Percentiles rank a stretch among this genome's conserved stretches.
Conservation (phyloP, 495 filamentous ascomycete species). For the Tuber indicum region DNA sequence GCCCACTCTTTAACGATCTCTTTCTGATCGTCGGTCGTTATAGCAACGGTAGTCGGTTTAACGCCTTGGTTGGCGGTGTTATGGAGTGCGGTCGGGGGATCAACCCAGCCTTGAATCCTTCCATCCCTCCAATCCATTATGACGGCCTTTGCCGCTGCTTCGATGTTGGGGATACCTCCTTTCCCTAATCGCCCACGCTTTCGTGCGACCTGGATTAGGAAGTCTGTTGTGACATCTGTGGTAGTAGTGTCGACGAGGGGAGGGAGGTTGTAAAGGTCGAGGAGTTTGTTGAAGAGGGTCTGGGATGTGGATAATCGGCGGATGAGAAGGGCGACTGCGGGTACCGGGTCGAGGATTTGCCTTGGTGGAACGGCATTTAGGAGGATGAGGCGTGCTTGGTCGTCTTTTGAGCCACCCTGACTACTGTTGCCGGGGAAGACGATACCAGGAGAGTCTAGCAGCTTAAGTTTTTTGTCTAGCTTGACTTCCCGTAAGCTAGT, state of each 20-base stretch:
- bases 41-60: slow-evolving; percentile 21
- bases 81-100: slow-evolving; percentile 53
- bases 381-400: slow-evolving; percentile 77
- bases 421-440: slow-evolving; percentile 65
- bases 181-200: slow-evolving; percentile 85
- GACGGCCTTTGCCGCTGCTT: slow-evolving; percentile 82
- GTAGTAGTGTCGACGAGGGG: slow-evolving; percentile 53
- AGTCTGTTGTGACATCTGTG: slow-evolving; percentile 79
- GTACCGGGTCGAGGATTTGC: slow-evolving; percentile 83
- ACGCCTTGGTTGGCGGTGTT: slow-evolving; percentile 42
- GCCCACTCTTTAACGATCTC: slow-evolving; percentile 91
- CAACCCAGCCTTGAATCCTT: slow-evolving; percentile 85
- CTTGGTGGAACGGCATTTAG: slow-evolving; percentile 89
- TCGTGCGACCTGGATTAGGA: slow-evolving; percentile 86
- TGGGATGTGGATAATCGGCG: slow-evolving; percentile 65
- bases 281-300: slow-evolving; percentile 66
- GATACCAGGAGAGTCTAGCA: slow-evolving; percentile 93
- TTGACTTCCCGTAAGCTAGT: slow-evolving; percentile 84
- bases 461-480: slow-evolving; percentile 86
- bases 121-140: slow-evolving; percentile 95
- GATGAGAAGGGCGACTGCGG: slow-evolving; percentile 74
- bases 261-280: slow-evolving; percentile 73
- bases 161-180: slow-evolving; percentile 81
- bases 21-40: slow-evolving; percentile 59
- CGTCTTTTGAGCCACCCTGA: slow-evolving; percentile 58